Percentiles rank a stretch among this genome's conserved stretches.
phyloP scores from a whole-genome alignment of 805 yeast species.

The Clavispora vitiphila region DNA sequence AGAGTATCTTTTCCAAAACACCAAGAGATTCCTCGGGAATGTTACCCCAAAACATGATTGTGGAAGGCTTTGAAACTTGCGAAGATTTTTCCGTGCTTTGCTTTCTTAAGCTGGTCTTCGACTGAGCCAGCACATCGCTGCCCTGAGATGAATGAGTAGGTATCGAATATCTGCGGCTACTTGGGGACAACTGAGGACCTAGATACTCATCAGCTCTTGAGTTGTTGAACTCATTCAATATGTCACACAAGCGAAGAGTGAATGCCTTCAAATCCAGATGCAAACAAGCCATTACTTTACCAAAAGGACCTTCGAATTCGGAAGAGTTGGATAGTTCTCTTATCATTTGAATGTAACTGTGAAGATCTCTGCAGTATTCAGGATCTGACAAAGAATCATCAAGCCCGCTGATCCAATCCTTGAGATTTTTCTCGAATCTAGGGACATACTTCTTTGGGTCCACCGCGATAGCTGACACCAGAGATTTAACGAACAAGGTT shows the following conservation, averaged over 20 bases:
- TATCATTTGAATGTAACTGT: constrained; percentile 24
- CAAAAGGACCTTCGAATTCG: constrained; percentile 17
- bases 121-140: neutral
- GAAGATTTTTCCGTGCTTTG: neutral
- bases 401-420: constrained; percentile 5
- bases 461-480: constrained; percentile 31
- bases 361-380: constrained; percentile 16
- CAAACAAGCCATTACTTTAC: constrained; percentile 20
- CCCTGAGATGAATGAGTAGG: neutral
- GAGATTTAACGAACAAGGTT: constrained; percentile 23
- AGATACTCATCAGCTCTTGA: neutral
- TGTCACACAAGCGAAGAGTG: constrained; percentile 21
- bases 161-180: neutral
- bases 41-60: no score
- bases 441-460: constrained; percentile 28
- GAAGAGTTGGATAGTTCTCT: constrained; percentile 26
- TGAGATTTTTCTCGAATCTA: constrained; percentile 19
- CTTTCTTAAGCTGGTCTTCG: neutral
- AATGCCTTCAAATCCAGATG: constrained; percentile 21
- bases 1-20: constrained; percentile 23
- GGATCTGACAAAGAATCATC: neutral
- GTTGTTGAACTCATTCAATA: constrained; percentile 10
- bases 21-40: neutral
- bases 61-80: neutral
- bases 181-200: no score